Base-by-base conservation (phyloP, 306 rosid species). In the Erythrophleum fordii region DNA sequence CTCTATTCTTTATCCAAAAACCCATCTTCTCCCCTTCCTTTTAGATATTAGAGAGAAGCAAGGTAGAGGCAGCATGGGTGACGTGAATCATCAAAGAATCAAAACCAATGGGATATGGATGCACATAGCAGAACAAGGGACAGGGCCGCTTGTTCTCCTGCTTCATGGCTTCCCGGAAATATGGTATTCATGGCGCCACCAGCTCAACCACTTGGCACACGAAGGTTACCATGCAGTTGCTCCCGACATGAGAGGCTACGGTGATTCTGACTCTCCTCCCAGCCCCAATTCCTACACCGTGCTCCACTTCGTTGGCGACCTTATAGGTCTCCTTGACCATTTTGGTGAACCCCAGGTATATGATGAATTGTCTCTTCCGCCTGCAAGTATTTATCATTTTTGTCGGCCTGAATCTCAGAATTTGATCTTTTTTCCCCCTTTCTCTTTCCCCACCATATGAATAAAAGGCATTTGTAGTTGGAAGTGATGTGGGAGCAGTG, bases 161-260 rank as follows among this genome's bases (percentile, higher is more conserved):
- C 89, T 89, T 56, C 97, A 89, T 81, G 92, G 92, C 65, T 89
- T 93, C 82, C 96, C 97, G 11, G 88, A 91, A 52, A 56, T 81
- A 62, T 90, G 92, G 90, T 88, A 85, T 48, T 13, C 89, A 0
- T 91, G 95, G 94, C 89, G 90, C 71, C 86, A 87, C 83, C 91
- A 88, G 77, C 85, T 91, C 42, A 76, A 77, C 20, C 69, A 23
- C 82, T 84, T 91, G 83, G 87, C 90, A 6, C 74, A 77, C 7
- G 81, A 89, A 18, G 93, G 94, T 39, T 88, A 86, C 79, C 95
- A 86, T 73, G 93, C 82, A 0, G 91, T 92, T 69, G 92, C 94
- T 29, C 97, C 92, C 35, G 97, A 92, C 81, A 78, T 92, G 23
- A 83, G 97, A 88, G 97, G 95, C 72, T 89, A 85, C 8, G 95